phyloP scores from a whole-genome alignment of 2,329 filamentous ascomycete genomes.

The Calonectria multiphialidica region DNA sequence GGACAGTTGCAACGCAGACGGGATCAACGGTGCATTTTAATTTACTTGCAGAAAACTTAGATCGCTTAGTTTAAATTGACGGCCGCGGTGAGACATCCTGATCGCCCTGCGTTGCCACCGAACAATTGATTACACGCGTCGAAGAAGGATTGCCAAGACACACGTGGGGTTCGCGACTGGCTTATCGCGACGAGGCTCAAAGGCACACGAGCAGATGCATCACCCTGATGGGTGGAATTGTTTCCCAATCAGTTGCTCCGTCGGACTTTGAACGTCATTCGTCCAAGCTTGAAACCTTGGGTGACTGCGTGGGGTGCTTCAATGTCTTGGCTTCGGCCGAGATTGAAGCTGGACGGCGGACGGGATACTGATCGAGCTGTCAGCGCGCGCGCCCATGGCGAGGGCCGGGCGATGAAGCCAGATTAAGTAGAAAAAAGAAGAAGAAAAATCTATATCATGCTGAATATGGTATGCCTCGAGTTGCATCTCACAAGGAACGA shows the following conservation, averaged over 20 bases:
- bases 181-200: conserved; percentile 28
- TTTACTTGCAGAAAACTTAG: conserved; percentile 15
- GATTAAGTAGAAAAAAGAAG: background rate
- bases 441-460: background rate
- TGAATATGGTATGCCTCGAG: background rate
- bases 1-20: background rate
- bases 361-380: background rate
- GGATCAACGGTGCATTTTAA: conserved; percentile 34
- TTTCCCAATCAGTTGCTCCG: background rate
- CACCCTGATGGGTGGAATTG: conserved; percentile 14
- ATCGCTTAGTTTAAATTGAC: conserved; percentile 6
- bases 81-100: background rate
- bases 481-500: background rate
- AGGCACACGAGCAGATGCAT: conserved; percentile 6
- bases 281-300: conserved; percentile 1
- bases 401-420: background rate
- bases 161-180: conserved; percentile 44
- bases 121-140: background rate
- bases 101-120: background rate
- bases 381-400: background rate
- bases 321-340: background rate
- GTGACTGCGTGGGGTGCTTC: background rate
- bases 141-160: conserved; percentile 37
- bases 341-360: background rate
- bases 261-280: background rate